Evolutionary conservation across 2,329 filamentous ascomycete genomes (phyloP).

Genomic region (Samsoniella hepiali): DNA sequence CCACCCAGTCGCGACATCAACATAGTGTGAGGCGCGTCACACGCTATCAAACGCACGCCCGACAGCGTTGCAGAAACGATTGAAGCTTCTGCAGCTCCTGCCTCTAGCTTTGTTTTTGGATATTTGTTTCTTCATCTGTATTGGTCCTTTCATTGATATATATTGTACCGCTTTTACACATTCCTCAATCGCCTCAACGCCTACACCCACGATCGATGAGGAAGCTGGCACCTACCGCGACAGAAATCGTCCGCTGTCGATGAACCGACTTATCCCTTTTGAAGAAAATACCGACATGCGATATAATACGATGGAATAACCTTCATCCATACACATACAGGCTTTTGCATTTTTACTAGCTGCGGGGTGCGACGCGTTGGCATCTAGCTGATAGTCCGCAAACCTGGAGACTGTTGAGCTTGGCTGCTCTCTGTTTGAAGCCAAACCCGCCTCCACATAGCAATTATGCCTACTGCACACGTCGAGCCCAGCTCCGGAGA

Average conservation of each 20-base stretch:
- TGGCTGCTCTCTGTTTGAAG: neutral
- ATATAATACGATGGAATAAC: neutral
- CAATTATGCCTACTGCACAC: conserved; percentile 57
- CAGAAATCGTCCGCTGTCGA: neutral
- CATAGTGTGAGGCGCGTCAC: conserved; percentile 15
- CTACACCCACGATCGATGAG: neutral
- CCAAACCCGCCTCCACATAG: neutral
- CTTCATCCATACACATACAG: neutral
- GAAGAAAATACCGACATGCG: neutral
- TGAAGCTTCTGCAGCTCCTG: neutral
- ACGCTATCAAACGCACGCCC: conserved; percentile 6
- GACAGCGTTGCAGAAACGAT: neutral
- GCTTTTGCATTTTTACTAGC: neutral
- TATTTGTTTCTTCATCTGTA: neutral
- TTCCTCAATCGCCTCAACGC: neutral
- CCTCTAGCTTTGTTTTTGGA: neutral
- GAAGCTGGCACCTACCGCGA: neutral
- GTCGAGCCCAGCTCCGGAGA: conserved; percentile 50
- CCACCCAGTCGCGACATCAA: conserved; percentile 14
- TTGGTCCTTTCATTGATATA: neutral
- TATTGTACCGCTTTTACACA: neutral
- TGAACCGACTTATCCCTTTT: neutral
- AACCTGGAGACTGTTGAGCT: neutral
- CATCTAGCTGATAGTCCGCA: neutral
- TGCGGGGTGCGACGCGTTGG: neutral